Evolutionary conservation across 345 rosid species (phyloP), one percentile per base, ranked within the genome.

Genomic region (Rhodomyrtus tomentosa): DNA sequence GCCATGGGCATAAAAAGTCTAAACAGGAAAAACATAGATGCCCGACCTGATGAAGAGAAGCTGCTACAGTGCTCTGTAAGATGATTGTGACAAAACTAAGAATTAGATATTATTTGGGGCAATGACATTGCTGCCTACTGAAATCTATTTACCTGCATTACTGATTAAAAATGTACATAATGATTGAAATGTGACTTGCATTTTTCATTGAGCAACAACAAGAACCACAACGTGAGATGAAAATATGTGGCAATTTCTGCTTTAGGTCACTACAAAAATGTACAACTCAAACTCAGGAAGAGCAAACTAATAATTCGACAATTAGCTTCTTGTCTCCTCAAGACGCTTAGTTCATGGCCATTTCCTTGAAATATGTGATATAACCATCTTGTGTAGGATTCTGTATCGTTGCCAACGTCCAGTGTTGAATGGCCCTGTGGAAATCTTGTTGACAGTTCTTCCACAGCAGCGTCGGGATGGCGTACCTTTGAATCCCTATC

Each of bases 381-480:
- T 68, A 68, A 68, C 79, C 45, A 18, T 68, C 38, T 6, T 18
- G 45, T 32, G 79, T 80, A 81, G 86, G 83, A 59, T 81, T 81
- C 83, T 81, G 83, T 55, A 7, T 50, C 38, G 0, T 55, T 50
- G 56, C 55, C 48, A 58, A 58, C 83, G 25, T 12, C 56, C 58
- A 38, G 84, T 50, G 22, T 54, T 2, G 85, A 56, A 76, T 89
- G 92, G 90, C 84, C 88, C 20, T 59, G 86, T 56, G 48, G 62
- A 81, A 81, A 85, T 48, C 68, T 49, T 22, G 40, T 5, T 54
- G 80, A 85, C 42, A 20, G 38, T 81, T 55, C 58, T 32, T 25
- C 32, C 27, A 6, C n/a, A 22, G 51, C n/a, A 81, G 20, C 32
- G 32, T 50, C n/a, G 4, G 86, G 68, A 40, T 85, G 86, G 86